Base-by-base conservation (phyloP, 148 eudicot genomes). In the Chenopodium formosanum region DNA sequence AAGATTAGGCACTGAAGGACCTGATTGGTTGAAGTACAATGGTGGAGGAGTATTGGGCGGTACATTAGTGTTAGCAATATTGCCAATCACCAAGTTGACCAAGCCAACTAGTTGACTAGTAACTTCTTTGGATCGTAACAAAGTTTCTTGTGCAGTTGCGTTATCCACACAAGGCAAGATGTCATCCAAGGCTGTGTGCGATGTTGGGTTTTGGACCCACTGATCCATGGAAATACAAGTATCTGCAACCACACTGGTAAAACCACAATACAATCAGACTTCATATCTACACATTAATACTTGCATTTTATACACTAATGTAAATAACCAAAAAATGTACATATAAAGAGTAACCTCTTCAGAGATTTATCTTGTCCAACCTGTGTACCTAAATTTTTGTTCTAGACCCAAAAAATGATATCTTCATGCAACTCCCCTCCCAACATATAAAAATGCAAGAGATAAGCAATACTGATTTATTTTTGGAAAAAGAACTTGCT, bases 221-320 rank as follows among this genome's bases (percentile, higher is more conserved):
- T 93, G 86, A 66, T 94, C 88, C 97, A 95, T 94, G 56, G 95
- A 92, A 22, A 89, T 90, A 84, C 99, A 95, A 10, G 98, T 94
- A 76, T 95, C 99, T 78, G 94, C 97, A 71, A 88, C 89, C 71
- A 89, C 91, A 85, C 98, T 94, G 79, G 40, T 44, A 46, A 20
- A 53, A 78, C 22, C 32, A 82, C 34, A 58, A 22, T 66, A 69
- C 46, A 34, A 53, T 78, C 58, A 78, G 64, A 34, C 19, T 31
- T 65, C 11, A 4, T 10, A 25, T 29, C 37, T 29, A 67, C 70
- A 29, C 19, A 27, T 5, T 67, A 67, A 12, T 2, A 62, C 23
- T 62, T 20, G 66, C 66, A 62, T 62, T 62, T 9, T 62, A 20
- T 4, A 17, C 22, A 62, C 9, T 14, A 58, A 40, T 62, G 23